Conservation (phyloP, 805 yeast genomes). For the Vanderwaltozyma yarrowii region DNA sequence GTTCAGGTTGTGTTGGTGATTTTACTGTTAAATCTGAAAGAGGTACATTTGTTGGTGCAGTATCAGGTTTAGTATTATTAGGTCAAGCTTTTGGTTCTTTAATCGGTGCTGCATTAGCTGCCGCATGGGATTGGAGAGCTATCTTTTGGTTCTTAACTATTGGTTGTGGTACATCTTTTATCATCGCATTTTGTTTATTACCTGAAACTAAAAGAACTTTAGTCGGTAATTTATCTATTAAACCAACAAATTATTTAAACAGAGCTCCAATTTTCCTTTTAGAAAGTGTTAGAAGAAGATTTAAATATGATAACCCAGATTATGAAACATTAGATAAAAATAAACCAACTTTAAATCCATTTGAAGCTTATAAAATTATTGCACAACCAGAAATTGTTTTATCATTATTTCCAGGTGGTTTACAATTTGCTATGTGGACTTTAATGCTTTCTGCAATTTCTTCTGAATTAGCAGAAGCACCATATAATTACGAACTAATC, state of each 20-base stretch:
- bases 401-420: conserved; percentile 46
- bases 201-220: conserved; percentile 68
- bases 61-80: conserved; percentile 50
- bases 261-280: conserved; percentile 35
- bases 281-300: conserved; percentile 11
- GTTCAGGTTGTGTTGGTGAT: conserved; percentile 66
- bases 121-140: conserved; percentile 57
- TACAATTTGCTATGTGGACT: conserved; percentile 63
- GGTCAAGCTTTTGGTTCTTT: conserved; percentile 76
- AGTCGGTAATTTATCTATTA: conserved; percentile 62
- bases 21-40: conserved; percentile 51
- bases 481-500: conserved; percentile 42
- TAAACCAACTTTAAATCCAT: conserved; percentile 21
- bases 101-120: conserved; percentile 37
- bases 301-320: conserved; percentile 26
- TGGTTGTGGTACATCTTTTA: conserved; percentile 41
- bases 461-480: conserved; percentile 35
- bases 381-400: conserved; percentile 36
- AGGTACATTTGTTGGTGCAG: conserved; percentile 60
- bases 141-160: conserved; percentile 67
- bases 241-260: conserved; percentile 37
- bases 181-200: conserved; percentile 30
- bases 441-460: conserved; percentile 56
- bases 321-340: conserved; percentile 19
- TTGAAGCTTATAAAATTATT: conserved; percentile 37